Base-by-base conservation (phyloP, 1,139 yeast genomes). In the Candida glucosophila region DNA sequence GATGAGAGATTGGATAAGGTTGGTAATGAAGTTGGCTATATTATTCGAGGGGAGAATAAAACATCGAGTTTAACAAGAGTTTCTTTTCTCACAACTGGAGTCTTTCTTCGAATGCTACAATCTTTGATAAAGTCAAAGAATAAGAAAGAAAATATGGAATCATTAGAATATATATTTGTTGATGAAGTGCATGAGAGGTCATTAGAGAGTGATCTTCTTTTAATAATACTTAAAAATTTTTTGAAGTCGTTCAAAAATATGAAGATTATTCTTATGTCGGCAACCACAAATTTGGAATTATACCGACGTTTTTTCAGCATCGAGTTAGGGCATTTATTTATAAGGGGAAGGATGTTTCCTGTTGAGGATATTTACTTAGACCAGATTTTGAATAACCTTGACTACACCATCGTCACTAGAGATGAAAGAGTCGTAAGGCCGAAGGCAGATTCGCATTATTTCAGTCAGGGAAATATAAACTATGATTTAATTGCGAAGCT, bases 151-250 rank as follows among this genome's bases (percentile, higher is more conserved):
- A n/a, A n/a, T n/a, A 63, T 85, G 30, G 63, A 68, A n/a, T 58
- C 70, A 29, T 52, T 78, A 22, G 71, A 72, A 11, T 83, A 79
- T 40, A 67, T 88, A 14, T 75, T 90, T 22, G 75, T 90, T 25
- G 98, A 90, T 58, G 98, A 90, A 53, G 97, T 90, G 9, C 98
- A 90, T 46, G 98, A 90, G 52, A 60, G 97, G 37, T 85, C 96
- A 0, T 73, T 90, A 26, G 97, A 90, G 43, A 76, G 92, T 33
- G 97, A 90, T 49, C 76, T 88, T 33, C 60, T 90, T 27, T 62
- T 90, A 25, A 83, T 86, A 26, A 67, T 88, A 27, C 58, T 90
- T 36, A 85, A 83, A 43, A 67, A 67, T 22, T 52, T 83, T 8
- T 39, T 71, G 37, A 50, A 55, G 6, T 47, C 39, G 23, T 63